Percentiles rank a stretch among this genome's conserved stretches.
Evolutionary conservation across 345 rosid species (phyloP).

Genomic region (Gossypium herbaceum): DNA sequence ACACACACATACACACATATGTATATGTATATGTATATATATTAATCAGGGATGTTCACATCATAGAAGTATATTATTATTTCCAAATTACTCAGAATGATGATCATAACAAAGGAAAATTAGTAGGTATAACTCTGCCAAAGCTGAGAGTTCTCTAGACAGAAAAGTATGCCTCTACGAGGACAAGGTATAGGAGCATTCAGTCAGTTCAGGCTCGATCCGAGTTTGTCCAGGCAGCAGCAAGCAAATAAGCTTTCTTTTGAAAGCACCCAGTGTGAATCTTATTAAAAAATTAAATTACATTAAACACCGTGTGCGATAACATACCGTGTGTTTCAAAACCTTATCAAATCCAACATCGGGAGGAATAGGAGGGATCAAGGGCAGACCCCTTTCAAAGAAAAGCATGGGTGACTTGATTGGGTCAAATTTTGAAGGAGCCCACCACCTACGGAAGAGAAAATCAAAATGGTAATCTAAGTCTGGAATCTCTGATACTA

Average conservation of each 20-base stretch:
- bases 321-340: conserved; percentile 61
- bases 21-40: too few relatives aligned
- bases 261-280: background rate
- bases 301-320: background rate
- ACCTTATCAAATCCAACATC: conserved; percentile 65
- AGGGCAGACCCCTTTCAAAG: conserved; percentile 62
- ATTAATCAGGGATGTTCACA: background rate
- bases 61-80: background rate
- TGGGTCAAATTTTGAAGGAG: conserved; percentile 87
- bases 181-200: background rate
- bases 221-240: background rate
- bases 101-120: background rate
- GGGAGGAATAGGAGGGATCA: conserved; percentile 66
- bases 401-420: conserved; percentile 83
- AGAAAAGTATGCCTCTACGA: background rate
- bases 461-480: conserved; percentile 10
- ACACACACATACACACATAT: background rate
- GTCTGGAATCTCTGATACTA: background rate
- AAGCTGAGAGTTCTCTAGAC: background rate
- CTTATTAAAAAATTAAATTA: background rate
- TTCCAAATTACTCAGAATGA: background rate
- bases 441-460: conserved; percentile 74
- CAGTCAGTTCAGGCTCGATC: background rate
- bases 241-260: background rate
- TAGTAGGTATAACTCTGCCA: background rate